These are phyloP conservation scores for Thalassia testudinum DNA, from an alignment of 116 monocot species.

Conservation along the genomic window DNA sequence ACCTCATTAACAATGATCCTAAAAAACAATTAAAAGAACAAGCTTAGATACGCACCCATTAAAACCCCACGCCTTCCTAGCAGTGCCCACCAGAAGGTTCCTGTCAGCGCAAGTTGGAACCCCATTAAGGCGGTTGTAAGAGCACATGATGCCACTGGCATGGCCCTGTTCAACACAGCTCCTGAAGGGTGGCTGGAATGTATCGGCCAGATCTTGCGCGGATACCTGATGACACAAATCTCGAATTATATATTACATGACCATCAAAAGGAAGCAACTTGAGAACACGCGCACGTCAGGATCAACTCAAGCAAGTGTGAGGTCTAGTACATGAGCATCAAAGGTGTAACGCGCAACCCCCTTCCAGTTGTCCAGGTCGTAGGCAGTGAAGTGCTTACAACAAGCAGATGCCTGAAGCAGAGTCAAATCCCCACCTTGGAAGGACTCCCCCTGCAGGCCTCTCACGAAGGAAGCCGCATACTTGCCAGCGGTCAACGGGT, in stretches of 20 bases:
- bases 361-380: conserved; percentile 94
- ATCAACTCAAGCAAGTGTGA: no score
- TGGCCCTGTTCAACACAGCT: conserved; percentile 66
- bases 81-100: conserved; percentile 40
- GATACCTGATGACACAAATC: conserved; percentile 4
- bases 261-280: no score
- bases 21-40: no score
- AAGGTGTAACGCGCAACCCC: conserved; percentile 74
- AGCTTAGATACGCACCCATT: no score
- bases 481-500: conserved; percentile 34
- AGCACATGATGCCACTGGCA: conserved; percentile 88
- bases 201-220: conserved; percentile 81
- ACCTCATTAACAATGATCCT: no score
- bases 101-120: conserved; percentile 60
- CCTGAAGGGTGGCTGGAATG: conserved; percentile 71
- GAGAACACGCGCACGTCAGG: no score
- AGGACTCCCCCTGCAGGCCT: conserved; percentile 42
- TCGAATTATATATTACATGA: no score
- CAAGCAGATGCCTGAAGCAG: conserved; percentile 81
- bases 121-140: conserved; percentile 82
- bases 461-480: conserved; percentile 65
- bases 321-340: conserved; percentile 66
- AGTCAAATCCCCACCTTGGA: conserved; percentile 8
- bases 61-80: conserved; percentile 63
- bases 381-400: conserved; percentile 98